A percentile compares a stretch with the other conserved stretches of the same genome.
phyloP scores from a whole-genome alignment of 1,139 yeast genomes.

The Magnusiomyces ingens region DNA sequence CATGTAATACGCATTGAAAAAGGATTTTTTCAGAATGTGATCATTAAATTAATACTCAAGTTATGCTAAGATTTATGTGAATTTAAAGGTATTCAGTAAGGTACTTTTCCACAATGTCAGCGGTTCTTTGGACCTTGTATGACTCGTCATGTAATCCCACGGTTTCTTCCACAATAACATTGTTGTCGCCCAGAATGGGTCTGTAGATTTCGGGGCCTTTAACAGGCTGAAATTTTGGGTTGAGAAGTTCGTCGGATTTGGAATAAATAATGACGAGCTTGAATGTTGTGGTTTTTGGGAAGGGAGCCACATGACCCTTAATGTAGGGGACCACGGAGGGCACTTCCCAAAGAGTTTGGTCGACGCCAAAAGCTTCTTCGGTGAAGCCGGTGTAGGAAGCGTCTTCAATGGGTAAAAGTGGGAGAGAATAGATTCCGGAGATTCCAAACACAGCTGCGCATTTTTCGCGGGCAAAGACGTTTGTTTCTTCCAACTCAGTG shows the following conservation, averaged over 20 bases:
- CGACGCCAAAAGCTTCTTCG: conserved; percentile 39
- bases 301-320: conserved; percentile 1
- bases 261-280: conserved; percentile 33
- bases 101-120: conserved; percentile 7
- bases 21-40: too few species aligned
- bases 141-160: conserved; percentile 14
- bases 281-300: conserved; percentile 12
- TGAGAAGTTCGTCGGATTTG: conserved; percentile 34
- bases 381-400: conserved; percentile 41
- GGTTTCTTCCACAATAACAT: conserved; percentile 18
- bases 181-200: conserved; percentile 17
- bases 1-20: too few species aligned
- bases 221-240: conserved; percentile 28
- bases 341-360: conserved; percentile 12
- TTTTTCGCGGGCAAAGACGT: conserved; percentile 4
- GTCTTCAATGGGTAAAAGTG: conserved; percentile 39
- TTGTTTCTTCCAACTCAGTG: background rate
- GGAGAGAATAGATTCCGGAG: conserved; percentile 49
- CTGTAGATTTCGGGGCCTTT: conserved; percentile 23
- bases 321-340: conserved; percentile 3
- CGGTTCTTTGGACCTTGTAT: conserved; percentile 5
- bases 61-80: too few species aligned
- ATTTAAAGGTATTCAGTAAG: background rate
- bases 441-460: conserved; percentile 33
- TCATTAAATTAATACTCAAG: too few species aligned